phyloP scores from a whole-genome alignment of 2,329 filamentous ascomycete species.

The Neopestalotiopsis clavispora region DNA sequence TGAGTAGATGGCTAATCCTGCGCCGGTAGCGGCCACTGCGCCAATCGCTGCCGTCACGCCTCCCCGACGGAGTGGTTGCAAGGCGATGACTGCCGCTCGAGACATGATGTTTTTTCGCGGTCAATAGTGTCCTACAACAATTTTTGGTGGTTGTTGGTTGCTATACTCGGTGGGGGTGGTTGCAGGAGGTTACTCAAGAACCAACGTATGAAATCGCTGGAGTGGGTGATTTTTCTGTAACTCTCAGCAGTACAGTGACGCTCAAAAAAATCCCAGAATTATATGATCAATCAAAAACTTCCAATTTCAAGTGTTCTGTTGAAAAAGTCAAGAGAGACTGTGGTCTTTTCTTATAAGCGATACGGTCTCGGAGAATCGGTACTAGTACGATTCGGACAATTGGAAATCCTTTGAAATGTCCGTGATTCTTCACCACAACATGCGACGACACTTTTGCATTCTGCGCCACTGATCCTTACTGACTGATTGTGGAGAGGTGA shows the following conservation, averaged over 20 bases:
- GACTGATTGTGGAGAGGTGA: neutral
- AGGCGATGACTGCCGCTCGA: neutral
- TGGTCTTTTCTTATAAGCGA: neutral
- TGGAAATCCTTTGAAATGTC: neutral
- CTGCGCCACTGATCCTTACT: neutral
- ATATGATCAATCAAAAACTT: too few relatives aligned
- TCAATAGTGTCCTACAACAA: neutral
- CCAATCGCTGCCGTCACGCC: slow-evolving; percentile 11
- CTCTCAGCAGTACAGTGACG: too few relatives aligned
- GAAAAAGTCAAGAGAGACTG: neutral
- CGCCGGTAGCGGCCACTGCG: slow-evolving; percentile 24
- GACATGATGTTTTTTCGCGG: neutral
- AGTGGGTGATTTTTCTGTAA: too few relatives aligned
- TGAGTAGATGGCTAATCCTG: slow-evolving; percentile 31
- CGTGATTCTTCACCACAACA: neutral
- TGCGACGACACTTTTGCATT: neutral
- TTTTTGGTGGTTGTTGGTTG: neutral
- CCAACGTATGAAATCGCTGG: too few relatives aligned
- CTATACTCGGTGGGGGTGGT: neutral
- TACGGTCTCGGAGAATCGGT: neutral
- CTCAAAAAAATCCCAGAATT: neutral
- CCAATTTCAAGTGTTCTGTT: neutral
- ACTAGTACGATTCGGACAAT: neutral
- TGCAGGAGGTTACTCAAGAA: neutral
- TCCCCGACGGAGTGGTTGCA: slow-evolving; percentile 10